These are phyloP conservation scores for Backusella parvicylindrica DNA, from an alignment of 192 early-diverging fungal genomes.

Conservation along the genomic window DNA sequence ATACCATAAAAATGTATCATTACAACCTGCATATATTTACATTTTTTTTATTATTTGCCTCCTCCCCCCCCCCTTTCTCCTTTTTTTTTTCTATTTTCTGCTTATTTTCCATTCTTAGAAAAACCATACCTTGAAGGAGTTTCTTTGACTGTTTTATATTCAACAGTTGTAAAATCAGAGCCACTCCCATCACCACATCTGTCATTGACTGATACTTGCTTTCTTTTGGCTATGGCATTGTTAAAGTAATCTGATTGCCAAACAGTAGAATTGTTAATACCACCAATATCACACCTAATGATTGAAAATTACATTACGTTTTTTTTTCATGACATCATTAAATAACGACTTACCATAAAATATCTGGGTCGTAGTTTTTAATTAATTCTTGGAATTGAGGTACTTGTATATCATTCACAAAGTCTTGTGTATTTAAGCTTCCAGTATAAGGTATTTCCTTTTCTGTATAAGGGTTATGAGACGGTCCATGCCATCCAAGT, in stretches of 20 bases:
- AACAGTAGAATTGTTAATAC: slow-evolving; percentile 27
- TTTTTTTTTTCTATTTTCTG: neutral
- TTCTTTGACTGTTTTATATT: slow-evolving; percentile 12
- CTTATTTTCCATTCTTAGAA: neutral
- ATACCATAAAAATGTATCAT: neutral
- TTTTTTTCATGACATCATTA: neutral
- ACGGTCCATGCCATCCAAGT: slow-evolving; percentile 14
- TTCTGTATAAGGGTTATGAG: slow-evolving; percentile 16
- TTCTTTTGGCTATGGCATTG: neutral
- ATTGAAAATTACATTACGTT: neutral
- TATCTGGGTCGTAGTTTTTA: slow-evolving; percentile 16
- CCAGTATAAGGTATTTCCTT: slow-evolving; percentile 16
- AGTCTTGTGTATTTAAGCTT: slow-evolving; percentile 4
- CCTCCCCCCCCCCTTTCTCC: neutral
- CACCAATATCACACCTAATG: slow-evolving; percentile 31
- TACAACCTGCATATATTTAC: neutral
- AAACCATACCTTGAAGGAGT: neutral
- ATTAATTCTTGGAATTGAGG: slow-evolving; percentile 21
- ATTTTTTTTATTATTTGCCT: neutral
- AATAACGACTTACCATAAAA: slow-evolving; percentile 17
- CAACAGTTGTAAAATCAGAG: slow-evolving; percentile 22
- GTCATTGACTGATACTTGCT: slow-evolving; percentile 22
- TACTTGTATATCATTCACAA: slow-evolving; percentile 28
- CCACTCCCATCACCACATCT: slow-evolving; percentile 22
- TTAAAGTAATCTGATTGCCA: slow-evolving; percentile 22